Conservation (phyloP, 2,329 filamentous ascomycete genomes). For the Aureobasidium sp. region DNA sequence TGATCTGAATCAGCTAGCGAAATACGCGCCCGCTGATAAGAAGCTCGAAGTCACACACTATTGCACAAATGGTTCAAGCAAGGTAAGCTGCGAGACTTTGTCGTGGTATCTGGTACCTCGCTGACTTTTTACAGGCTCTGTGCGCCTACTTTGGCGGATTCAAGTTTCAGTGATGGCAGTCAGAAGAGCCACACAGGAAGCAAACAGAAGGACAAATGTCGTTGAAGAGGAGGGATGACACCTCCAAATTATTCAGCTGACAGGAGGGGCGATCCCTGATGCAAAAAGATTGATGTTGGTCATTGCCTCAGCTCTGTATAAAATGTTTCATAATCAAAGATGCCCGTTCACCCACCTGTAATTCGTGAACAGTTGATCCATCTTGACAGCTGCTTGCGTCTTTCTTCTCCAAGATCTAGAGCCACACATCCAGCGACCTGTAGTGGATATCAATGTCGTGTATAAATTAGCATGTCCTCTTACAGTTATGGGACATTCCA, state of each 20-base stretch:
- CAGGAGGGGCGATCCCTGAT: no score
- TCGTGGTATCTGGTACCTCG: neutral
- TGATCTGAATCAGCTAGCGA: conserved; percentile 69
- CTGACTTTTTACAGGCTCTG: conserved; percentile 34
- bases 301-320: no score
- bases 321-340: no score
- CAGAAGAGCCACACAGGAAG: neutral
- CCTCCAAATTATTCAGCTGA: neutral
- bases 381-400: no score
- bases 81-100: conserved; percentile 41
- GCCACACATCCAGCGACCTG: no score
- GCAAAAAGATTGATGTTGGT: no score
- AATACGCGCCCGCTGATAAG: conserved; percentile 32
- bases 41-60: conserved; percentile 79
- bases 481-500: no score
- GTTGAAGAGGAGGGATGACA: neutral
- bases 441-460: no score
- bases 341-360: no score
- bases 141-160: conserved; percentile 52
- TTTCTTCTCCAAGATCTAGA: no score
- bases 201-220: neutral
- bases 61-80: conserved; percentile 83
- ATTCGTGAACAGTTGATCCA: no score
- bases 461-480: no score
- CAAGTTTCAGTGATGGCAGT: conserved; percentile 21